Evolutionary conservation across 2,329 filamentous ascomycete genomes (phyloP), one percentile per base, ranked within the genome.

Genomic region (Ceratocystis diversiconidia): DNA sequence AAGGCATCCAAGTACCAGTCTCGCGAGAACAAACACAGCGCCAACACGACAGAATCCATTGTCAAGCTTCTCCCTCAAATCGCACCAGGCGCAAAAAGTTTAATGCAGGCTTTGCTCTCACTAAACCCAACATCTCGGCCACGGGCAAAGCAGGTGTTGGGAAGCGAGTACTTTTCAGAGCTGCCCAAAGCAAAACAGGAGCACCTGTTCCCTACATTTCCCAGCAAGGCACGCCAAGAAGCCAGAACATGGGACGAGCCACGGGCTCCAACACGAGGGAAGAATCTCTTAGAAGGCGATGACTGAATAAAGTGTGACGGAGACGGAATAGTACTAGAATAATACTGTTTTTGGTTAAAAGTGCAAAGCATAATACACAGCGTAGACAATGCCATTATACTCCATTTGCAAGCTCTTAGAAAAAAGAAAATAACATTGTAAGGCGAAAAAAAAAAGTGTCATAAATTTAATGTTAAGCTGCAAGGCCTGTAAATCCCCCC

Each of bases 191-290:
- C 92, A 1, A 97, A 97, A 76, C 85, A 87, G 6, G 88, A 90
- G 73, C 88, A 87, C 71, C 87, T 99, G 86, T 97, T 99, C 73
- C 94, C 94, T 1, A 97, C 94, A 0, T 99, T 97, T 73, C 94
- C 94, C 0, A 94, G 89, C 71, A 96, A 95, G 75, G 94, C 94
- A 0, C 90, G 91, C 1, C 88, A 94, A 78, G 94, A 99, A 79
- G 87, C 86, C 79, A 89, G 69, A 79, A 83, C 46, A 79, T 83
- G 50, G n/a, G 63, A 61, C 7, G 84, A 85, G 68, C 94, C 94
- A 0, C 86, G 91, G 74, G 94, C 94, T 5, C 94, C 94, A 0
- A 83, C 82, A 48, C 80, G 92, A 41, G 92, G 91, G 0, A 85
- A 88, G 62, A 59, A 44, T 44, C n/a, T 59, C 7, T 59, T 59